Conservation (phyloP, 2,329 filamentous ascomycete genomes). For the Fusarium sp. region DNA sequence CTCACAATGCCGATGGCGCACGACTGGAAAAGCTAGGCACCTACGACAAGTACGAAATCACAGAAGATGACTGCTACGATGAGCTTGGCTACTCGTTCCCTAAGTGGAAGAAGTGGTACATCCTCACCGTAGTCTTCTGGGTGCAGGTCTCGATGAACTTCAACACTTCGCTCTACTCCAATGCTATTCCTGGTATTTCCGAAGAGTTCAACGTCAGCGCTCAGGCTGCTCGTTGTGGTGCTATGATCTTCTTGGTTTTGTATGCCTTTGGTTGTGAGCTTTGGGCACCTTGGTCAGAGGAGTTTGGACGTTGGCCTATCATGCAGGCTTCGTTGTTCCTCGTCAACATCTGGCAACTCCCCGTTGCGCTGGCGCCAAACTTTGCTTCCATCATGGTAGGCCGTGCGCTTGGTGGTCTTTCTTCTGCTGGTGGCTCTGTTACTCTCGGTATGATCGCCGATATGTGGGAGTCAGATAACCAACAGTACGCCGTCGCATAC, state of each 20-base stretch:
- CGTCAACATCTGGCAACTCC: conserved; percentile 82
- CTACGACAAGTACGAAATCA: conserved; percentile 60
- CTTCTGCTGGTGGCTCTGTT: conserved; percentile 78
- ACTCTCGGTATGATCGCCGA: conserved; percentile 82
- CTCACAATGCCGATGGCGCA: conserved; percentile 51
- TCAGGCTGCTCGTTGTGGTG: conserved; percentile 78
- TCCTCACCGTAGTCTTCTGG: conserved; percentile 78
- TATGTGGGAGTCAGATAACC: conserved; percentile 76
- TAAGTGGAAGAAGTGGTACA: conserved; percentile 75
- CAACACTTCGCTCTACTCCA: conserved; percentile 80
- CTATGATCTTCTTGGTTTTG: conserved; percentile 80
- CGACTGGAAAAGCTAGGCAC: conserved; percentile 54
- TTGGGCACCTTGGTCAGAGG: conserved; percentile 90
- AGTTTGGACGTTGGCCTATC: conserved; percentile 81
- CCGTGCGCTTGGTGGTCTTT: conserved; percentile 76
- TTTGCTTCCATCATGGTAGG: conserved; percentile 77
- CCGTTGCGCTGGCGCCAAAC: conserved; percentile 78
- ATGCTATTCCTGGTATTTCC: conserved; percentile 73
- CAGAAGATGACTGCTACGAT: conserved; percentile 71
- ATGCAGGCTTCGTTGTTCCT: conserved; percentile 79
- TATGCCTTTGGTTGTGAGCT: conserved; percentile 91
- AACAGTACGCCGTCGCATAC: conserved; percentile 81
- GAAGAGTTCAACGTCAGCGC: conserved; percentile 75
- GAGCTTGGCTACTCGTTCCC: conserved; percentile 74
- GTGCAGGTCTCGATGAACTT: conserved; percentile 84